Evolutionary conservation across 768 basidiomycete species (phyloP), one percentile per base, ranked within the genome.

Genomic region (Suillus cothurnatus): DNA sequence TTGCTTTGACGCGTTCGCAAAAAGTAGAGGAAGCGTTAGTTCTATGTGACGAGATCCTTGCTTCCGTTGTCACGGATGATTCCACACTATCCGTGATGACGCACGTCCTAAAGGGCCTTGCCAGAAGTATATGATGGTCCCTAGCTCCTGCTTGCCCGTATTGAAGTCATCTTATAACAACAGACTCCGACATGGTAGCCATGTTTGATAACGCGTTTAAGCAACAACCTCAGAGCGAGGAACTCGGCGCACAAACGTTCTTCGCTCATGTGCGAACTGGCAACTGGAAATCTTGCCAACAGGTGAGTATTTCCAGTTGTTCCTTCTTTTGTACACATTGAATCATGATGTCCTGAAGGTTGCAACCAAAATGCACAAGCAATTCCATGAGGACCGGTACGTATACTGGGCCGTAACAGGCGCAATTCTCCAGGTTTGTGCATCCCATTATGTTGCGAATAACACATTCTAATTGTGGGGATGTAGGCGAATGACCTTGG

Each of bases 181-280:
- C 58, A 87, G 93, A 92, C 76, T 85, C 86, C 66, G 93, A 95
- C 76, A 88, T 90, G 81, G 85, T 93, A 50, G 81, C 81, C 11
- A 93, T 95, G 90, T 94, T 91, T 71, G 94, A 94, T 67, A 88
- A 92, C 58, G 93, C 93, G 2, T 94, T 85, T 80, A 93, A 90
- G 76, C 87, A 89, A 67, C 87, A 91, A 65, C 93, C 93, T 23
- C 71, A 77, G 6, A 94, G 93, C 71, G 94, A 95, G 73, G 93
- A 95, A 66, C 86, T 94, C 11, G 93, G 89, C 26, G 84, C 85
- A 28, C 93, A 95, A 73, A 89, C 91, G 0, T 95, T 95, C 80
- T 91, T 93, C 73, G 92, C 93, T 23, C 91, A 94, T 71, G 86
- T 90, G 39, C 86, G 92, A 66, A 86, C 89, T 38, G 84, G 84